Evolutionary conservation across 2,329 filamentous ascomycete species (phyloP).

Genomic region (Microsporum canis): DNA sequence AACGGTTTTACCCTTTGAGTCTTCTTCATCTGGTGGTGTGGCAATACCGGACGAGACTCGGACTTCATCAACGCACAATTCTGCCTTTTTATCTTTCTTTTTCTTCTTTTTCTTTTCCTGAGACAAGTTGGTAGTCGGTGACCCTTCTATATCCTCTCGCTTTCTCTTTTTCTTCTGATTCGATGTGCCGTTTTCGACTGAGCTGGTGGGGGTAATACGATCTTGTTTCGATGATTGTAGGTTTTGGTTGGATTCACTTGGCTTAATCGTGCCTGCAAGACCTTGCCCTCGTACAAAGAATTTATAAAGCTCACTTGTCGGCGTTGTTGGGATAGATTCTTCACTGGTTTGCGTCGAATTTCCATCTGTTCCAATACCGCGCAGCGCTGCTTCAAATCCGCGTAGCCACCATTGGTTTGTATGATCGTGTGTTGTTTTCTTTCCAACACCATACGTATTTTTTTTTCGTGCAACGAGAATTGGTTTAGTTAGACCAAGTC

Average conservation of each 20-base stretch:
- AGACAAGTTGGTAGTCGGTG: background rate
- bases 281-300: conserved; percentile 75
- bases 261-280: conserved; percentile 53
- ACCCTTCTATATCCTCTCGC: conserved; percentile 17
- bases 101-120: conserved; percentile 11
- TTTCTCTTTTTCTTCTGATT: conserved; percentile 20
- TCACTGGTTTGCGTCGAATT: conserved; percentile 47
- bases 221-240: background rate
- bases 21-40: conserved; percentile 4
- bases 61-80: background rate
- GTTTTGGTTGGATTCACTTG: background rate
- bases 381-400: conserved; percentile 82
- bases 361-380: conserved; percentile 57
- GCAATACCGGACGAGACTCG: background rate
- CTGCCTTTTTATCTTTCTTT: conserved; percentile 1
- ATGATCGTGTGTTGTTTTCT: conserved; percentile 52
- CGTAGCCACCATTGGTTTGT: conserved; percentile 94
- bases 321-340: conserved; percentile 38
- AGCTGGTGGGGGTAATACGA: background rate
- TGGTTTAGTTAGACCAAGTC: conserved; percentile 68
- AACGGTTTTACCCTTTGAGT: background rate
- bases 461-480: conserved; percentile 73
- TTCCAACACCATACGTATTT: conserved; percentile 70
- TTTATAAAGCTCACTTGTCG: conserved; percentile 54
- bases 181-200: conserved; percentile 17